A percentile compares a stretch with the other conserved stretches of the same genome.
These are phyloP conservation scores for Aegilops sharonensis DNA, from an alignment of 176 grass and related monocot genomes.

Conservation along the genomic window DNA sequence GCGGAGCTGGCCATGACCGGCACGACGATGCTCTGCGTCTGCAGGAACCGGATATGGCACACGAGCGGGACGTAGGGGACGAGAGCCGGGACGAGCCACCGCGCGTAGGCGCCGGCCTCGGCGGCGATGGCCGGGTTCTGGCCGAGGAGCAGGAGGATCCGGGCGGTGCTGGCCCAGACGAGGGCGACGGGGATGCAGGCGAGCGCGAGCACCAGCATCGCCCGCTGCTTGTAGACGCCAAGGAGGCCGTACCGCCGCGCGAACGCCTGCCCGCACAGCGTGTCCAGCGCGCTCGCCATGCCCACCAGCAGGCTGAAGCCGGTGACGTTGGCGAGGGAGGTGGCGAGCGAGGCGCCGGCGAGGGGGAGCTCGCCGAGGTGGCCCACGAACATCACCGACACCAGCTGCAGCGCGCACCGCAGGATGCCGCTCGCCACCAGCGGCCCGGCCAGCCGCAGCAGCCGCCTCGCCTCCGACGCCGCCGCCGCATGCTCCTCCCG, in stretches of 20 bases:
- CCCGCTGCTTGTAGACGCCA: slow-evolving; percentile 1
- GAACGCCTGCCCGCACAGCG: slow-evolving; percentile 75
- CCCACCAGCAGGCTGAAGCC: slow-evolving; percentile 2
- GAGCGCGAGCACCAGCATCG: slow-evolving; percentile 1
- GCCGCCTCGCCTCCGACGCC: too few relatives aligned
- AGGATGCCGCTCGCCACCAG: too few relatives aligned
- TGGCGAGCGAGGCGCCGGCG: too few relatives aligned
- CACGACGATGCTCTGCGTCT: slow-evolving; percentile 2
- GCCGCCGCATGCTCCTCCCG: too few relatives aligned
- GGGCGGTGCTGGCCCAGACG: neutral
- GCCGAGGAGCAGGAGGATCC: neutral
- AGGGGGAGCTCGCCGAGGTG: too few relatives aligned
- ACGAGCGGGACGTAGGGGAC: slow-evolving; percentile 53
- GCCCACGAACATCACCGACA: too few relatives aligned
- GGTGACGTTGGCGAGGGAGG: too few relatives aligned
- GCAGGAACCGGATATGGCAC: slow-evolving; percentile 30
- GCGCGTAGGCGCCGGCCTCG: slow-evolving; percentile 40
- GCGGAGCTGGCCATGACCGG: neutral
- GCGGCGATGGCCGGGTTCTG: neutral
- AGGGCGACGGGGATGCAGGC: neutral
- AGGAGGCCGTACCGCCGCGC: neutral
- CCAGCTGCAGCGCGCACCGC: too few relatives aligned
- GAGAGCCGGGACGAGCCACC: slow-evolving; percentile 56
- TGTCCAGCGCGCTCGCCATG: slow-evolving; percentile 88
- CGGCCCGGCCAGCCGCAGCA: too few relatives aligned